These are phyloP conservation scores for Fusarium redolens DNA, from an alignment of 2,329 filamentous ascomycete species.

Conservation along the genomic window DNA sequence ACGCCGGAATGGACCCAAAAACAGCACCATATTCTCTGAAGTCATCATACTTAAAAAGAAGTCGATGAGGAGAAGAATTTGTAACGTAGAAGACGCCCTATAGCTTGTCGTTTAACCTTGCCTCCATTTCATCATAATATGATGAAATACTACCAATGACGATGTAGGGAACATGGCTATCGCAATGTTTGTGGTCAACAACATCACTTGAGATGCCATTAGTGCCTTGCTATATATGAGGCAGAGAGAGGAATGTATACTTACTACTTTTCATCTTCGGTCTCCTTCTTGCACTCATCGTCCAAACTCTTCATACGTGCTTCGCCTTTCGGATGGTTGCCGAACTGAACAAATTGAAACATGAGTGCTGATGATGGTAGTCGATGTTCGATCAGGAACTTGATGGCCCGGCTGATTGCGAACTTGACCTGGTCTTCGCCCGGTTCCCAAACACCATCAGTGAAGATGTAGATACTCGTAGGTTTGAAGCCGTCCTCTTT, in stretches of 20 bases:
- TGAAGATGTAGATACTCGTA: neutral
- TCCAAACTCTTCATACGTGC: neutral
- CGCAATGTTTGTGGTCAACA: too few species aligned
- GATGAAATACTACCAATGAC: too few species aligned
- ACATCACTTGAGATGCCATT: too few species aligned
- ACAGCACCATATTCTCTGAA: too few species aligned
- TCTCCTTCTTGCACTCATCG: neutral
- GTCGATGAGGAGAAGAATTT: too few species aligned
- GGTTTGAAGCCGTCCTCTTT: neutral
- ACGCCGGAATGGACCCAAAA: too few species aligned
- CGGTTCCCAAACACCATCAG: neutral
- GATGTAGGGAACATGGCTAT: too few species aligned
- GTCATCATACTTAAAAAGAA: too few species aligned
- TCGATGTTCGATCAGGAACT: neutral
- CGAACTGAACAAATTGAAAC: constrained; percentile 1
- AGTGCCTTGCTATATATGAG: too few species aligned
- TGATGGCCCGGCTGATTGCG: neutral
- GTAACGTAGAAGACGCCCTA: too few species aligned
- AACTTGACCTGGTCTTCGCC: neutral
- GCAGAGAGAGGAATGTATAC: neutral
- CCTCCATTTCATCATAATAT: too few species aligned
- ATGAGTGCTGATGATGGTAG: neutral
- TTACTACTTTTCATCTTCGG: neutral
- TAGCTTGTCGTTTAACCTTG: too few species aligned
- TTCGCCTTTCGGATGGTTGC: neutral